Base-by-base conservation (phyloP, 2,329 filamentous ascomycete species). In the Ophiostoma quercus region DNA sequence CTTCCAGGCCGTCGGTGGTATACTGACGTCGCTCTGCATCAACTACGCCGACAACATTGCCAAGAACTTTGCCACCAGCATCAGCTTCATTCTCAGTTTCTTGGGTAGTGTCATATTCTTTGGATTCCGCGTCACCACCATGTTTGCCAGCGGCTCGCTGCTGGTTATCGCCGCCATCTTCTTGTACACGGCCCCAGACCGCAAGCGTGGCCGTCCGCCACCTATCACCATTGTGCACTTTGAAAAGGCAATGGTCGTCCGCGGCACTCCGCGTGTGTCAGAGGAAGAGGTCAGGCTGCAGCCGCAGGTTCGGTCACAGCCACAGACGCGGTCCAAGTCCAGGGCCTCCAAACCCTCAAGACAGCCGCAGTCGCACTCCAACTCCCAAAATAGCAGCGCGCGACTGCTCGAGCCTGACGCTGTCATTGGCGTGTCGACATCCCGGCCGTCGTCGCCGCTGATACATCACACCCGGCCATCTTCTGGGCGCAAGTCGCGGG, bases 51-150 rank as follows among this genome's bases (percentile, higher is more conserved):
- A 95, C 80, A 96, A 95, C 76, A 96, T 96, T 77, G 90, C 92
- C 71, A 96, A 96, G 83, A 97, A 95, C 77, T 94, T 96, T 79
- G 93, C 94, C 4, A 94, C 93, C 5, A 95, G 92, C 75, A 92
- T 96, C 72, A 97, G 92, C 76, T 96, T 98, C 72, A 83, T 97
- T 70, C 81, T 97, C 67, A 96, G 92, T 77, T 93, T 94, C 73
- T 74, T 97, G 16, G 91, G 92, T 68, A 97, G 93, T 76, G 85
- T 96, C 1, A 89, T 88, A 79, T 90, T 97, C 74, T 97, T 98
- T 77, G 85, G 94, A 67, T 92, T 96, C 74, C 80, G 87, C 66
- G 85, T 95, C 62, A 91, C 90, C 0, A 76, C 84, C 34, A 87
- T 88, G 94, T 97, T 96, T 78, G 76, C 96, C 51, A 72, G 92